Conservation (phyloP, 805 yeast genomes). For the Jamesozyma hellenica region DNA sequence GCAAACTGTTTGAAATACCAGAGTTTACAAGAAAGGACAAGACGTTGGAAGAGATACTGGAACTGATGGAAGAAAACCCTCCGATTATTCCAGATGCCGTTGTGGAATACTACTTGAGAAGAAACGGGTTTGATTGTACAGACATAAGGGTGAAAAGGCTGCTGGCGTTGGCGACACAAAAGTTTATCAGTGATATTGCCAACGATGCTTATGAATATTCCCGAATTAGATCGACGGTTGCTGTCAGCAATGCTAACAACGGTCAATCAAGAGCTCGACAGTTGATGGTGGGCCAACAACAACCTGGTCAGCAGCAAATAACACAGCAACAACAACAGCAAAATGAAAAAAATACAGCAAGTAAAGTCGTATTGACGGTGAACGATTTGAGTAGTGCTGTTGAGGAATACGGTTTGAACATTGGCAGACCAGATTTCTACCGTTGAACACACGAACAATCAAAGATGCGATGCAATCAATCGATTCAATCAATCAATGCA, state of each 20-base stretch:
- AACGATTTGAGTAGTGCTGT: slow-evolving; percentile 89
- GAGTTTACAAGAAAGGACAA: slow-evolving; percentile 70
- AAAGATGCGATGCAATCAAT: no score
- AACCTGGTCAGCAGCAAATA: slow-evolving; percentile 33
- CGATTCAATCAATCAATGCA: no score
- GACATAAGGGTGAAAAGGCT: slow-evolving; percentile 73
- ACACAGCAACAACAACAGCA: slow-evolving; percentile 36
- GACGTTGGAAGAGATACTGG: slow-evolving; percentile 72
- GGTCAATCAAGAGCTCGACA: slow-evolving; percentile 82
- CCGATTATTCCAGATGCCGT: slow-evolving; percentile 97
- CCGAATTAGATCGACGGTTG: slow-evolving; percentile 76
- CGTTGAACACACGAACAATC: slow-evolving; percentile 41
- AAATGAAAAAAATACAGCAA: slow-evolving; percentile 35
- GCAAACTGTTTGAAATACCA: slow-evolving; percentile 43
- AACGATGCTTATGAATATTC: slow-evolving; percentile 95
- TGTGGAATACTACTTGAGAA: slow-evolving; percentile 79
- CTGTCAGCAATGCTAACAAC: slow-evolving; percentile 76
- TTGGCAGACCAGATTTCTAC: slow-evolving; percentile 88
- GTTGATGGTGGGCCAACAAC: slow-evolving; percentile 54
- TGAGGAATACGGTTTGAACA: slow-evolving; percentile 84
- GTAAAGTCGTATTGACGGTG: slow-evolving; percentile 81
- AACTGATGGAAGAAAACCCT: slow-evolving; percentile 85
- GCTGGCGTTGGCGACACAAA: slow-evolving; percentile 90
- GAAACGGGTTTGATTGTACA: slow-evolving; percentile 73
- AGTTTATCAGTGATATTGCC: slow-evolving; percentile 87